phyloP scores from a whole-genome alignment of 768 basidiomycete species.

The Pleurotus pulmonarius region DNA sequence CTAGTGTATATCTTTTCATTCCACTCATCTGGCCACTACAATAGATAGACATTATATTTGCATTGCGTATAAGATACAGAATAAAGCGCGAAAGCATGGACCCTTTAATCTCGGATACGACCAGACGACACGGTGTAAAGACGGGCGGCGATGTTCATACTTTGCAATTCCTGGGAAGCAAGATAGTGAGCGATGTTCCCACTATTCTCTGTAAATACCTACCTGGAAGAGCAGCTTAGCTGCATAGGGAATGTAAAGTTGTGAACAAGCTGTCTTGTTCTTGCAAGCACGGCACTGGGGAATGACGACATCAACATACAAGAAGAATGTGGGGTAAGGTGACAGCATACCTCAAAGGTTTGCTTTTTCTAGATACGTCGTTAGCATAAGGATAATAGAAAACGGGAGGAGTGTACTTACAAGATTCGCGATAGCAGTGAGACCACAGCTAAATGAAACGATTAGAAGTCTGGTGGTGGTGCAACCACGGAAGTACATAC shows the following conservation, averaged over 20 bases:
- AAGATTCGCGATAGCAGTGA: slow-evolving; percentile 96
- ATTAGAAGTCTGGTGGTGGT: slow-evolving; percentile 7
- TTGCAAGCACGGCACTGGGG: slow-evolving; percentile 87
- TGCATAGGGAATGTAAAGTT: slow-evolving; percentile 92
- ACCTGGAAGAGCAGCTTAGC: slow-evolving; percentile 96
- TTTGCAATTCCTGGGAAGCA: slow-evolving; percentile 72
- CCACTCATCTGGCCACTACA: slow-evolving; percentile 16
- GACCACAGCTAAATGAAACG: slow-evolving; percentile 64
- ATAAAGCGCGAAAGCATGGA: slow-evolving; percentile 4
- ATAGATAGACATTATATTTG: slow-evolving; percentile 15
- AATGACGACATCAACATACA: slow-evolving; percentile 5
- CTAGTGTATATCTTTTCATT: slow-evolving; percentile 15
- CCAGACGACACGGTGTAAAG: slow-evolving; percentile 85
- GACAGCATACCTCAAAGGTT: slow-evolving; percentile 71
- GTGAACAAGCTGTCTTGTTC: slow-evolving; percentile 93
- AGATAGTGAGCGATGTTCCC: too few species aligned
- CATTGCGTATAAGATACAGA: slow-evolving; percentile 15
- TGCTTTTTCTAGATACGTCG: slow-evolving; percentile 76
- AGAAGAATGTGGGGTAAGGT: background rate
- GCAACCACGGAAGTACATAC: slow-evolving; percentile 41
- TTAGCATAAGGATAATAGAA: slow-evolving; percentile 8
- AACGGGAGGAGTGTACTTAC: slow-evolving; percentile 38
- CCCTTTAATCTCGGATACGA: slow-evolving; percentile 65
- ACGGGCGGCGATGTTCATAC: slow-evolving; percentile 92
- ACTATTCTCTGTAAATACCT: slow-evolving; percentile 14